Conservation (phyloP, 805 yeast genomes). For the Kodamaea sagamina region DNA sequence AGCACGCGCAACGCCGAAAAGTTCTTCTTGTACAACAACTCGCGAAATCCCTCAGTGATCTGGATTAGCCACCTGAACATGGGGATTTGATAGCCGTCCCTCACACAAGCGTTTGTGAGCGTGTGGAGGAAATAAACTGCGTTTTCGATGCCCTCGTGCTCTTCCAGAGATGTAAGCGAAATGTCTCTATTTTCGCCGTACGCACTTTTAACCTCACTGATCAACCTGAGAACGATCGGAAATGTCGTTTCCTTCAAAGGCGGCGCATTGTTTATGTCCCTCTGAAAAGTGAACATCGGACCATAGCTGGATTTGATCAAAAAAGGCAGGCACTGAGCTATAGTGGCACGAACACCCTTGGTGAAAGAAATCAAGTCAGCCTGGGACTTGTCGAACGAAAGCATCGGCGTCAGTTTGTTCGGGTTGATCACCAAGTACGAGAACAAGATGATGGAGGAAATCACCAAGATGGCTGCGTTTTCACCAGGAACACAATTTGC, state of each 20-base stretch:
- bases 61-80: slow-evolving; percentile 30
- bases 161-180: slow-evolving; percentile 1
- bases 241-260: not conserved
- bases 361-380: slow-evolving; percentile 26
- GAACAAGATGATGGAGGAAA: slow-evolving; percentile 26
- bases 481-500: not conserved
- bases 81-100: slow-evolving; percentile 32
- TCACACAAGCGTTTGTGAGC: slow-evolving; percentile 17
- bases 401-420: slow-evolving; percentile 29
- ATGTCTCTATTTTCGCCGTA: not conserved
- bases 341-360: slow-evolving; percentile 18
- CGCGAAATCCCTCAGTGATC: slow-evolving; percentile 18
- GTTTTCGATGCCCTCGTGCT: slow-evolving; percentile 6
- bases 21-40: slow-evolving; percentile 22
- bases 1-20: slow-evolving; percentile 30
- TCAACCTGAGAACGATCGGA: not conserved
- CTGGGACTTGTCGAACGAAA: slow-evolving; percentile 22
- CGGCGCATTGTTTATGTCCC: not conserved
- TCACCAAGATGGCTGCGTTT: slow-evolving; percentile 18
- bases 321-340: not conserved
- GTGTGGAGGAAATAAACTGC: slow-evolving; percentile 17
- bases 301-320: not conserved
- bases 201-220: not conserved
- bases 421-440: slow-evolving; percentile 37
- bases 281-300: slow-evolving; percentile 2